Percentiles rank a stretch among this genome's conserved stretches.
Conservation (phyloP, 169 alveolate species). For the Neospora caninum region DNA sequence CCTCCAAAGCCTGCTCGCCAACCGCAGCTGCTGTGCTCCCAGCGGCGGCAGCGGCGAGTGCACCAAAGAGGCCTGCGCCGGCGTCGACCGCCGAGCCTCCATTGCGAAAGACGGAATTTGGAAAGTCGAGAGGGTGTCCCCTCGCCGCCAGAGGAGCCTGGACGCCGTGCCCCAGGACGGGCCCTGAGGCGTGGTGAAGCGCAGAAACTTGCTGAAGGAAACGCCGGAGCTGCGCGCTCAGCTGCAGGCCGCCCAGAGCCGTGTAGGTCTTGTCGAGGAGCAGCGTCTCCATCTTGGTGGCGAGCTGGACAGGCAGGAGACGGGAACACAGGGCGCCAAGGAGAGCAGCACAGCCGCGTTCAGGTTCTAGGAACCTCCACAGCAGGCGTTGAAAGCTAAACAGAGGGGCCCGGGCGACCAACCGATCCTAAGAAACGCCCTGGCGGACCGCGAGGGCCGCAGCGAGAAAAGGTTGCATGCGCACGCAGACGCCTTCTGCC, state of each 20-base stretch:
- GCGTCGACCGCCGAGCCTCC: not conserved
- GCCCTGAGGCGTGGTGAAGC: constrained; percentile 28
- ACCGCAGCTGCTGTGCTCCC: not conserved
- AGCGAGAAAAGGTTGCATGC: no score
- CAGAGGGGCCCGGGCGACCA: no score
- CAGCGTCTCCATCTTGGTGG: constrained; percentile 28
- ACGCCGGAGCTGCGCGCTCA: constrained; percentile 32
- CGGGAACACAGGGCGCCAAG: not conserved
- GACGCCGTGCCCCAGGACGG: not conserved
- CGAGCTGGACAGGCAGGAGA: not conserved
- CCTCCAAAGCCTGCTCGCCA: not conserved
- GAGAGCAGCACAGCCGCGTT: not conserved
- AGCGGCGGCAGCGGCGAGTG: constrained; percentile 24
- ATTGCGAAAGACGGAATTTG: not conserved
- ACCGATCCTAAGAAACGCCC: no score
- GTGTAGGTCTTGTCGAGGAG: constrained; percentile 32
- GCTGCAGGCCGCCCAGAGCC: constrained; percentile 33
- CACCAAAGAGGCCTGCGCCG: not conserved
- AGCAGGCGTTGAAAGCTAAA: no score
- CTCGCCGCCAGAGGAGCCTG: not conserved
- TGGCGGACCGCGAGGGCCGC: no score
- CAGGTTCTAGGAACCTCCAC: no score
- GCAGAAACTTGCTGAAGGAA: constrained; percentile 8
- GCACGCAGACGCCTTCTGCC: no score
- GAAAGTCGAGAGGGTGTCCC: not conserved